phyloP scores from a whole-genome alignment of 2,329 filamentous ascomycete species.

The Ophiocordyceps camponoti-floridani region DNA sequence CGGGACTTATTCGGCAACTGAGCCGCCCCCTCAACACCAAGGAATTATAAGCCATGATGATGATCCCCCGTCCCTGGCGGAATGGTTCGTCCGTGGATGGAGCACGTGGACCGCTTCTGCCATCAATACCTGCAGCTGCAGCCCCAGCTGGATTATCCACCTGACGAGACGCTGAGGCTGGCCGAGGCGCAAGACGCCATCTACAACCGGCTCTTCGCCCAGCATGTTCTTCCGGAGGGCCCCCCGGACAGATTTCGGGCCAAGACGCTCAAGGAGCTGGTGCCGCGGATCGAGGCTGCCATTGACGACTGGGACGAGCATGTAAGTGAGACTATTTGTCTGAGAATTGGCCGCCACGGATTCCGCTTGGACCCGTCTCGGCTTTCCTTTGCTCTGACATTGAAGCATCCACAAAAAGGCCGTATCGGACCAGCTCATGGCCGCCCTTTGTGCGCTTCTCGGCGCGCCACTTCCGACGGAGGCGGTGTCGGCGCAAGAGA shows the following conservation, averaged over 20 bases:
- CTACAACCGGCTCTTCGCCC: conserved; percentile 48
- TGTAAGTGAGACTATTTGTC: conserved; percentile 37
- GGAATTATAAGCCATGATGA: neutral
- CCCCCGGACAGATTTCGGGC: conserved; percentile 55
- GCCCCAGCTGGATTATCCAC: conserved; percentile 44
- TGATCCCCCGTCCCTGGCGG: neutral
- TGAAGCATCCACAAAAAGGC: conserved; percentile 35
- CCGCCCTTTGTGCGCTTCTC: conserved; percentile 46
- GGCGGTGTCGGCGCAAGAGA: conserved; percentile 46
- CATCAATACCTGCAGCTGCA: conserved; percentile 70
- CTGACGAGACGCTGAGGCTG: conserved; percentile 35
- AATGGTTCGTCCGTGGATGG: conserved; percentile 2
- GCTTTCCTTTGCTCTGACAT: conserved; percentile 8
- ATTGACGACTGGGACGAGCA: conserved; percentile 73
- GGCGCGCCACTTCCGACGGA: conserved; percentile 45
- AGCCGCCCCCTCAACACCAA: too few relatives aligned
- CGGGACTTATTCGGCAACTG: too few relatives aligned
- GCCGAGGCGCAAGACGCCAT: conserved; percentile 47
- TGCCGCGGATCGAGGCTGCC: conserved; percentile 50
- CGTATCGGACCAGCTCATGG: conserved; percentile 67
- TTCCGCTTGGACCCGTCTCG: neutral
- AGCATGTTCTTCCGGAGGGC: conserved; percentile 30
- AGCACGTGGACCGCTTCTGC: conserved; percentile 34
- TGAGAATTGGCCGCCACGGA: neutral
- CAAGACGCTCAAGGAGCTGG: conserved; percentile 55